Base-by-base conservation (phyloP, 2,329 filamentous ascomycete species). In the Penicillium sp. region DNA sequence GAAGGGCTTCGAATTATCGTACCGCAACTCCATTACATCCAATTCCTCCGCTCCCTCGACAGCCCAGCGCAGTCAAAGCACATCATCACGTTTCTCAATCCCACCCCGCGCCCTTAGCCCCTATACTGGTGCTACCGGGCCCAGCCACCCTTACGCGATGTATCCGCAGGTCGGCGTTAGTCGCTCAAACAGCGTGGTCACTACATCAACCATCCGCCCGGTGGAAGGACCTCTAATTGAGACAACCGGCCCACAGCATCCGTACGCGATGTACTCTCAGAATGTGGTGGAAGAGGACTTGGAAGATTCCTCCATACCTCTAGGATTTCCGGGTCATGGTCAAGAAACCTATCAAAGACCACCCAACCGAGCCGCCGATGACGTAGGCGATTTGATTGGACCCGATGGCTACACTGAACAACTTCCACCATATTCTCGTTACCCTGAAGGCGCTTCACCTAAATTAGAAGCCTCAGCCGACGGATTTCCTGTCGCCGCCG, bases 351-450 rank as follows among this genome's bases (percentile, higher is more conserved):
- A 93, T 69, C 90, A 90, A 71, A 83, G 91, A 65, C 87, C 90
- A 56, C 78, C 92, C 56, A 91, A 90, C 0, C 73, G 72, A 21
- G 71, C 71, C 60, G 92, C 92, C 56, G 92, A 97, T 77, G 93
- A 97, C 69, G 82, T 86, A n/a, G 92, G 90, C 51, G 93, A 93
- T 73, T 87, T 97, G 58, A 90, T 97, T 56, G 93, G 93, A 1
- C 91, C 91, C 0, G 88, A 96, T 71, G 93, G 93, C 1, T 93
- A 97, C 73, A 90, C 91, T 1, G 94, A 98, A 76, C 92, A 96
- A 75, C 81, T 97, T 19, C 94, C 94, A 13, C 94, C 94, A 0
- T 98, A 98, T 73, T 91, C 92, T 15, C 85, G 92, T 74, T 97
- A 96, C 76, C 92, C 93, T 2, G 91, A 96, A 56, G 90, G 92